Base-by-base conservation (phyloP, 1,284 basidiomycete species). In the Peniophora sp. region DNA sequence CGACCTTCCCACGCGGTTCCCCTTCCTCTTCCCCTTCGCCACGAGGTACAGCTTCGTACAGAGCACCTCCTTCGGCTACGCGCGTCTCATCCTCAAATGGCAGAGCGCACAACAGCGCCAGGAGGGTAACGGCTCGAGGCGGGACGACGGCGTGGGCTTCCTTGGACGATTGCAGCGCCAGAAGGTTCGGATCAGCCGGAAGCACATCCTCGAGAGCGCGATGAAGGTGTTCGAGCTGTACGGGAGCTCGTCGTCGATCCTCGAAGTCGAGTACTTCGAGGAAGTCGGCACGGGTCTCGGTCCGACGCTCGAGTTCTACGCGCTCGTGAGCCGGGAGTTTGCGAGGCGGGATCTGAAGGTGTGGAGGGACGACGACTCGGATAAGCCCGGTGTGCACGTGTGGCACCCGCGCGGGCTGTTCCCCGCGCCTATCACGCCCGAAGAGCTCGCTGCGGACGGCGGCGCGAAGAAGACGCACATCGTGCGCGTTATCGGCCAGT, bases 211-310 rank as follows among this genome's bases (percentile, higher is more conserved):
- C 22, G 94, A 98, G 63, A 97, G 93, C n/a, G 94, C 93, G 1
- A 86, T 96, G 63, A 97, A 97, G 68, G 96, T 98, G 2, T 94
- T 99, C 59, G 96, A 99, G 69, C 75, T 99, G 22, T 99, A 98
- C 62, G 96, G 94, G 6, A 90, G 88, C 1, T 93, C 89, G 11
- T 90, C 88, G 5, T 93, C 92, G 1, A 85, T 98, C 43, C 78
- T 99, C 18, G 96, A 99, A 66, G 92, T 99, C 49, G 95, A 99
- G 68, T 99, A 98, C 73, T 98, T 98, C 64, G 94, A 97, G 63
- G 97, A 99, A 73, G 96, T 97, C 47, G 97, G 97, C 20, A 99
- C 97, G 2, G 97, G 97, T 24, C 73, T 99, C 11, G 97, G 97
- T 2, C 97, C 95, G 5, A 99, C 97, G n/a, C 76, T 99, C 34